Evolutionary conservation across 805 yeast genomes (phyloP), one percentile per base, ranked within the genome.

Genomic region (Candida sphagnicola): DNA sequence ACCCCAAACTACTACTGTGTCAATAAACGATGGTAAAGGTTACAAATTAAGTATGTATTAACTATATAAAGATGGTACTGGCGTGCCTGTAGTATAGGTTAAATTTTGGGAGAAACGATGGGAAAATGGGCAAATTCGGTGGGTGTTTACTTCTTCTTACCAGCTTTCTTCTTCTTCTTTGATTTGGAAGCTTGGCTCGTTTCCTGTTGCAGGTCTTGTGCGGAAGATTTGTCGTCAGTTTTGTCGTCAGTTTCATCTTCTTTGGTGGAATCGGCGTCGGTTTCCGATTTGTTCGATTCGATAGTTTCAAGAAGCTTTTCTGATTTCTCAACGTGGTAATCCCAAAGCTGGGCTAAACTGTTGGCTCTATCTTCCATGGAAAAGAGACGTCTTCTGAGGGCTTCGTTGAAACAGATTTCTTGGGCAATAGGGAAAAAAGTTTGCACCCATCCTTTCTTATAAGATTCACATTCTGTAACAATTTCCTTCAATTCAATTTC

Each of bases 381-480:
- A 30, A 53, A 49, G 25, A 77, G 52, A 54, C 97, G 82, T 69
- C 93, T 80, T 62, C 91, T 77, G 38, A 91, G 69, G 1, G 96
- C 96, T 62, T 85, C 91, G 57, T 91, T 93, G 62, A 89, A 85
- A 46, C 95, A 87, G 37, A 91, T 82, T 57, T 93, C 97, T 57
- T 85, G 91, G 31, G 90, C 82, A 11, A 82, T 75, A 8, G 85
- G 85, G 53, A 88, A 83, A 52, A 88, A 77, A 32, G 74, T 64
- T 46, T 77, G 83, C 5, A 82, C 78, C 96, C 96, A 90, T 24
- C 88, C 91, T 32, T 80, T 77, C 53, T 85, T 84, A 47, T 76
- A 66, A 13, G 64, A 48, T 57, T 86, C 88, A 31, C 93, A 88
- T 61, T 87, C 96, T 39, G 59, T 64, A 4, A 85, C 81, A 34